Conservation (phyloP, 2,329 filamentous ascomycete genomes). For the Colletotrichum sp. region DNA sequence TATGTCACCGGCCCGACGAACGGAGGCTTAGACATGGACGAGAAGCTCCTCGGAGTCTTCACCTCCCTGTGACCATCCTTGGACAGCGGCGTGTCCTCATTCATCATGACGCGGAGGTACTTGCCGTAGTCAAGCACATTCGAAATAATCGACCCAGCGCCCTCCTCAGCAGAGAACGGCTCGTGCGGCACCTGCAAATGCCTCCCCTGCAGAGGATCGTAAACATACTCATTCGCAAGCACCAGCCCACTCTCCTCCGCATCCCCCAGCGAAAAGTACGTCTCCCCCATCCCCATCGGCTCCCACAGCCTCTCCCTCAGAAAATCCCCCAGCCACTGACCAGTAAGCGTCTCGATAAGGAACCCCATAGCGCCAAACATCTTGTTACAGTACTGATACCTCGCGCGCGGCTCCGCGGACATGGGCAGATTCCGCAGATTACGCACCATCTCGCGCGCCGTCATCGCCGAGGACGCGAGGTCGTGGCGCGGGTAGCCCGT, state of each 20-base stretch:
- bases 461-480: conserved; percentile 29
- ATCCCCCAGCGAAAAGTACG: conserved; percentile 35
- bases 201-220: conserved; percentile 29
- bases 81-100: conserved; percentile 30
- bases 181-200: conserved; percentile 30
- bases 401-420: conserved; percentile 46
- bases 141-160: conserved; percentile 48
- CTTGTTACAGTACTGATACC: conserved; percentile 55
- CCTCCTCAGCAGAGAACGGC: conserved; percentile 37
- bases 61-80: conserved; percentile 29
- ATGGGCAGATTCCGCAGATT: conserved; percentile 51
- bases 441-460: conserved; percentile 40
- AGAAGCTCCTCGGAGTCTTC: conserved; percentile 29
- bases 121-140: conserved; percentile 43
- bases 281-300: conserved; percentile 52
- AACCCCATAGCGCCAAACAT: conserved; percentile 52
- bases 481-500: conserved; percentile 54
- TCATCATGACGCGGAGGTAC: conserved; percentile 37
- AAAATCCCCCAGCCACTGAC: conserved; percentile 41
- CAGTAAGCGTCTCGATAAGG: conserved; percentile 49
- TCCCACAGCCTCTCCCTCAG: conserved; percentile 46
- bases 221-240: conserved; percentile 49
- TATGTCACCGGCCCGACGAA: conserved; percentile 29
- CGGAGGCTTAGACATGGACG: conserved; percentile 6
- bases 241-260: conserved; percentile 27